Evolutionary conservation across 345 rosid species (phyloP), one percentile per base, ranked within the genome.

Genomic region (Clausena lansium): DNA sequence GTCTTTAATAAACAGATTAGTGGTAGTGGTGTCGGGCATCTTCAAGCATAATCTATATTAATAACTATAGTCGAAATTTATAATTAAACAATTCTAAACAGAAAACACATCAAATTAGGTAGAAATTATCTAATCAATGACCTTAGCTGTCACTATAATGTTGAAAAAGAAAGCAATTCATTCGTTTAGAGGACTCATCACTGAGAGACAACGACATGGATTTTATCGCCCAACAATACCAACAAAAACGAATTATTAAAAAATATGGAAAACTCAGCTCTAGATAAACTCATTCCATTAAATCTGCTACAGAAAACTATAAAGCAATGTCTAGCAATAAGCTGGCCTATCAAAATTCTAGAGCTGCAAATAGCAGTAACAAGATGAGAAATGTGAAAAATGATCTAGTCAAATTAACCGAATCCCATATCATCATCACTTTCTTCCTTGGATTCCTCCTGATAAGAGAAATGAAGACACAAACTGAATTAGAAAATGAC

Each of bases 351-450:
- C 52, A 41, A 15, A 41, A 24, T 62, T 68, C 33, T 68, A 33
- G 22, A 41, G 71, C 71, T 68, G 32, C 20, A 41, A 38, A 22
- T 39, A 24, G 22, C 9, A 38, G 70, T 17, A 1, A 24, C 1
- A 39, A 25, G 71, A 67, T 19, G 38, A 41, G 38, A 67, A 9
- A 61, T n/a, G 4, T 10, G 71, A n/a, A 41, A 61, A 61, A n/a
- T 17, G 25, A 39, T 0, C 25, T 73, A 73, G 52, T 80, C 81
- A 28, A 83, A 83, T 66, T 80, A 77, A 75, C 79, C 38, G 68
- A 83, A 80, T 63, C 83, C 83, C 83, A 80, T 74, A 10, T 77
- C 83, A 6, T 77, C 86, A 25, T 83, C 81, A 35, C 81, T 83
- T 67, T 83, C 81, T 60, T 78, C 85, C 58, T 78, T 33, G 2